phyloP scores from a whole-genome alignment of 2,329 filamentous ascomycete species.

The Sarocladium oryzae region DNA sequence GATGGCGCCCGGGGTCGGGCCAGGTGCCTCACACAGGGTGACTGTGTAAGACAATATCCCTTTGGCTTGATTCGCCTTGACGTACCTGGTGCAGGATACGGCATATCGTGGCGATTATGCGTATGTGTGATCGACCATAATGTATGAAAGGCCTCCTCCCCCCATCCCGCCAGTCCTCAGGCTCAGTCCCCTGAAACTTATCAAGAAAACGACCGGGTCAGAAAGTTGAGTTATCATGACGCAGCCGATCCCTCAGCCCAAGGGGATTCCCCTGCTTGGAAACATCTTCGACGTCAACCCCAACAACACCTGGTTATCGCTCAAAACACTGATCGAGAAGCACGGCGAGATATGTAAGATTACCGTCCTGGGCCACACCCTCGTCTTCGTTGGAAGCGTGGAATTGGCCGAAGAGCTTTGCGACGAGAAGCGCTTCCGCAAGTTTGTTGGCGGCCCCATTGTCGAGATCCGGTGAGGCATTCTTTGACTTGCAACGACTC shows the following conservation, averaged over 20 bases:
- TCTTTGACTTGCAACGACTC: neutral
- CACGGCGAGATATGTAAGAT: slow-evolving; percentile 33
- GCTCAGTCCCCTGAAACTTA: neutral
- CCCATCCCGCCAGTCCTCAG: neutral
- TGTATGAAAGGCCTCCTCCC: neutral
- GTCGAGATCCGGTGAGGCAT: slow-evolving; percentile 29
- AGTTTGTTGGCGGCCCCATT: slow-evolving; percentile 46
- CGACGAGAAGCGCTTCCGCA: slow-evolving; percentile 47
- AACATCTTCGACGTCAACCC: slow-evolving; percentile 30
- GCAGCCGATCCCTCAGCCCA: slow-evolving; percentile 28
- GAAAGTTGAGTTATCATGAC: slow-evolving; percentile 20
- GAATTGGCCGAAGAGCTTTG: slow-evolving; percentile 44
- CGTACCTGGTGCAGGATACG: neutral
- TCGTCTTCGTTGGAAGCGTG: slow-evolving; percentile 40
- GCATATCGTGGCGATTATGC: neutral
- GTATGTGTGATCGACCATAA: too few species aligned
- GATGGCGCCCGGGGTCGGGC: neutral
- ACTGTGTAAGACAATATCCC: neutral
- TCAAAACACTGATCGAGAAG: slow-evolving; percentile 28
- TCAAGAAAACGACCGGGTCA: too few species aligned
- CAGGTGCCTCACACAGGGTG: neutral
- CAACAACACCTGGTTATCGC: slow-evolving; percentile 29
- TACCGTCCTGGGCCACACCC: slow-evolving; percentile 25
- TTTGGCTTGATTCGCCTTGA: slow-evolving; percentile 1
- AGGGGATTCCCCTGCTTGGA: slow-evolving; percentile 28